Conservation (phyloP, 257 asterid genomes). For the Solanum dulcamara region DNA sequence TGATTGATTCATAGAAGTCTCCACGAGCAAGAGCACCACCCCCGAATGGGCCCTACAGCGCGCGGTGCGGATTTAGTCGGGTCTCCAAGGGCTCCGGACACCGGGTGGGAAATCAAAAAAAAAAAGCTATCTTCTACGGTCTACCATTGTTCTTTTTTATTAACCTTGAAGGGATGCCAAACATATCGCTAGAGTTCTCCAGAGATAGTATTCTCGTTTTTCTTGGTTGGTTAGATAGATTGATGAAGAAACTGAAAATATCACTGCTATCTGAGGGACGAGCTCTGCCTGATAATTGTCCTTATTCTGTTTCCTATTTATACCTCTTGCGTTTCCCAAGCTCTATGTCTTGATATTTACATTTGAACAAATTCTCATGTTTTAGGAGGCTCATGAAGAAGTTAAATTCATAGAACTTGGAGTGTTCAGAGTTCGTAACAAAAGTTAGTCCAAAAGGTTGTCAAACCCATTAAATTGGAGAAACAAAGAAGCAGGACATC, state of each 20-base stretch:
- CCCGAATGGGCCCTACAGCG: too few relatives aligned
- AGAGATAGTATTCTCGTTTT: not conserved
- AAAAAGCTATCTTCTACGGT: not conserved
- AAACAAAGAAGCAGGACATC: not conserved
- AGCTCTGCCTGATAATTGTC: not conserved
- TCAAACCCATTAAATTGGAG: not conserved
- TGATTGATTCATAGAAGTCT: not conserved
- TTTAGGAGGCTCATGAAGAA: not conserved
- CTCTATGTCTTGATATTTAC: not conserved
- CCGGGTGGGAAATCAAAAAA: too few relatives aligned
- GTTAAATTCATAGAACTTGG: not conserved
- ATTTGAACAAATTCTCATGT: not conserved
- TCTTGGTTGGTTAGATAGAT: not conserved
- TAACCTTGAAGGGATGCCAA: not conserved
- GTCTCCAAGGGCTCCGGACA: too few relatives aligned
- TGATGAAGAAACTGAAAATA: not conserved
- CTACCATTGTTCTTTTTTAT: not conserved
- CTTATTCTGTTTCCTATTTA: not conserved
- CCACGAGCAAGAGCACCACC: too few relatives aligned
- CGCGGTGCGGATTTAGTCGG: too few relatives aligned
- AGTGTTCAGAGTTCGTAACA: not conserved
- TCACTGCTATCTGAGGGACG: not conserved
- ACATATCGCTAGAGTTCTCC: not conserved
- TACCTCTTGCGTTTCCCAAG: not conserved
- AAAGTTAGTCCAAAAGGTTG: not conserved